Base-by-base conservation (phyloP, 352 stramenopile species). In the Phytopythium oedochilum region DNA sequence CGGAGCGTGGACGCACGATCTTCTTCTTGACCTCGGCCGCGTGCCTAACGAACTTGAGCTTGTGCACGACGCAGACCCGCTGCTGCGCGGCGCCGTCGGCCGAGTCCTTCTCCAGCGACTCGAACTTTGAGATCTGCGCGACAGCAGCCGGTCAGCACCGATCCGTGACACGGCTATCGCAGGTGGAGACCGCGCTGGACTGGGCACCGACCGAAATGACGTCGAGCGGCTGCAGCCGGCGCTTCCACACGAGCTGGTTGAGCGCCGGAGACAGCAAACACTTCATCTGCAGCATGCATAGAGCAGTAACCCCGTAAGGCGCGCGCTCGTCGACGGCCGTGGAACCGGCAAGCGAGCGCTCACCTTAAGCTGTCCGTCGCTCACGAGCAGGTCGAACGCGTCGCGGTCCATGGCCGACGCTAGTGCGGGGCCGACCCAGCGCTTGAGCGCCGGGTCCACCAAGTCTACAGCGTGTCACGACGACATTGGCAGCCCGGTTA, bases 371-470 rank as follows among this genome's bases (percentile, higher is more conserved):
- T 45, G 52, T 0, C 76, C 81, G 42, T 91, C 81, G 55, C 75
- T 91, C 49, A 91, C 31, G 15, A 91, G 46, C 38, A 88, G 35
- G 53, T 91, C 81, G 36, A 87, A 88, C 15, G 78, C 68, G 48
- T 88, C 66, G 31, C 52, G 57, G 5, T 71, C 57, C 31, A 63
- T 43, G 1, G 23, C 31, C 2, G 47, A 18, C 2, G 39, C 31
- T 12, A 70, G 66, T 2, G 26, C 29, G 3, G 35, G 20, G 3
- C 64, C 61, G 6, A 91, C 63, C 45, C 66, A 56, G n/a, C 64
- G 25, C 40, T 58, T 64, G 5, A 84, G 51, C 39, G 55, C 60
- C 1, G 78, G 81, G 45, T 89, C 81, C 2, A 52, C 64, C 23
- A 87, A 38, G 31, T 89, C 81, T 91, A 22, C 9, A 53, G 1